Evolutionary conservation across 331 rosid species (phyloP).

Genomic region (Erythrophleum ivorense): DNA sequence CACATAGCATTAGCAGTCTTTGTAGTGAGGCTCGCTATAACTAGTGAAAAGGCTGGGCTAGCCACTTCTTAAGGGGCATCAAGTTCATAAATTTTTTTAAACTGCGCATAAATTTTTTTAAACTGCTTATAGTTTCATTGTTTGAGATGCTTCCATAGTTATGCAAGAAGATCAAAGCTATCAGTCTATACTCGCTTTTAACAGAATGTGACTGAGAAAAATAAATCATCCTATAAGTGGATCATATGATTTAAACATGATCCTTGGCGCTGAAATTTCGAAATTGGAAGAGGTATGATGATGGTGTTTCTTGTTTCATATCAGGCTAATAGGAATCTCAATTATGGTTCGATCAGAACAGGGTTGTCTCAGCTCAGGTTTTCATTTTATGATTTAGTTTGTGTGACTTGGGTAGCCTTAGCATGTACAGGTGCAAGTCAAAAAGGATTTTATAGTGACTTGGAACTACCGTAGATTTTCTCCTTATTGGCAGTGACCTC

Average conservation of each 20-base stretch:
- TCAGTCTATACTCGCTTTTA: slow-evolving; percentile 26
- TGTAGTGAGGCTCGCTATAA: slow-evolving; percentile 28
- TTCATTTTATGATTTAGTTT: not conserved
- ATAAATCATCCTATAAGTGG: slow-evolving; percentile 15
- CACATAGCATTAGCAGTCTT: slow-evolving; percentile 29
- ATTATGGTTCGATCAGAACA: not conserved
- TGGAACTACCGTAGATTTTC: not conserved
- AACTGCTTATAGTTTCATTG: slow-evolving; percentile 39
- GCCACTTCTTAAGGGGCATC: slow-evolving; percentile 23
- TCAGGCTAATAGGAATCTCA: not conserved
- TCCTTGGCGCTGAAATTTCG: slow-evolving; percentile 9
- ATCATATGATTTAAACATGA: slow-evolving; percentile 4
- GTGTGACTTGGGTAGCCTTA: not conserved
- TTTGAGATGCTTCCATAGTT: slow-evolving; percentile 38
- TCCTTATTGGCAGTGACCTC: not conserved
- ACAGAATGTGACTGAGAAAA: slow-evolving; percentile 32
- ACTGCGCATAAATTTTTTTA: not conserved
- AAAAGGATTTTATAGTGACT: not conserved
- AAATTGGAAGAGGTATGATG: too few relatives aligned
- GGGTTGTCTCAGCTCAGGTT: not conserved
- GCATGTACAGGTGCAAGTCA: slow-evolving; percentile 7
- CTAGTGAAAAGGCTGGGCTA: slow-evolving; percentile 19
- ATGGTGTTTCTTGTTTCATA: slow-evolving; percentile 15
- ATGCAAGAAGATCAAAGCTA: slow-evolving; percentile 37
- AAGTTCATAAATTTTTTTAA: too few relatives aligned